These are phyloP conservation scores for Corniculantispora saksenae DNA, from an alignment of 2,329 filamentous ascomycete genomes.

Conservation along the genomic window DNA sequence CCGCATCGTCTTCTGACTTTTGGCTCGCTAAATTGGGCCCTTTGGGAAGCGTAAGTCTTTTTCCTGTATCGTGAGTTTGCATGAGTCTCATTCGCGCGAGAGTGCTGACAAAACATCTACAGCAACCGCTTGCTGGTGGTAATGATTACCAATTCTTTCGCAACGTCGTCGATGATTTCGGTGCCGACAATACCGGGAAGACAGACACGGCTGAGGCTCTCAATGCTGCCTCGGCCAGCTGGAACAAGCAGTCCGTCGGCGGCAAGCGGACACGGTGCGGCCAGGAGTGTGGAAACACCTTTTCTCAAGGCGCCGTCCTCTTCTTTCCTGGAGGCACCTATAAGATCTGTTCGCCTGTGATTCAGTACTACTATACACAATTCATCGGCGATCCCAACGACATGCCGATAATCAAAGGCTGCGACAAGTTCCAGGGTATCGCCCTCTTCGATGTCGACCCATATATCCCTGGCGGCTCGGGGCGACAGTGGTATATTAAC, in stretches of 20 bases:
- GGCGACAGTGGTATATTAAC: conserved; percentile 67
- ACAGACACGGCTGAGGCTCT: conserved; percentile 35
- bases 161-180: conserved; percentile 52
- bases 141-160: conserved; percentile 57
- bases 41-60: conserved; percentile 5
- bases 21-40: conserved; percentile 11
- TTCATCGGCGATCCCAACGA: conserved; percentile 67
- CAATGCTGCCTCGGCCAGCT: conserved; percentile 67
- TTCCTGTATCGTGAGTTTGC: no score
- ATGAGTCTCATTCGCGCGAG: no score
- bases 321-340: conserved; percentile 73
- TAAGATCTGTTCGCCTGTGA: conserved; percentile 54
- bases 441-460: conserved; percentile 71
- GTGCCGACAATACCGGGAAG: conserved; percentile 46
- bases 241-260: conserved; percentile 59
- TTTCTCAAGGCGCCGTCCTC: conserved; percentile 63
- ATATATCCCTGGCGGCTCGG: conserved; percentile 55
- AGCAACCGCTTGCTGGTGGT: no score
- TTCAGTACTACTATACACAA: conserved; percentile 76
- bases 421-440: conserved; percentile 62
- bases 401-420: conserved; percentile 55
- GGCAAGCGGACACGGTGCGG: conserved; percentile 59
- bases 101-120: no score
- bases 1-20: conserved; percentile 9
- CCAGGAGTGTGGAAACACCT: conserved; percentile 65